Evolutionary conservation across 495 filamentous ascomycete genomes (phyloP).

Genomic region (Aspergillus baeticus): DNA sequence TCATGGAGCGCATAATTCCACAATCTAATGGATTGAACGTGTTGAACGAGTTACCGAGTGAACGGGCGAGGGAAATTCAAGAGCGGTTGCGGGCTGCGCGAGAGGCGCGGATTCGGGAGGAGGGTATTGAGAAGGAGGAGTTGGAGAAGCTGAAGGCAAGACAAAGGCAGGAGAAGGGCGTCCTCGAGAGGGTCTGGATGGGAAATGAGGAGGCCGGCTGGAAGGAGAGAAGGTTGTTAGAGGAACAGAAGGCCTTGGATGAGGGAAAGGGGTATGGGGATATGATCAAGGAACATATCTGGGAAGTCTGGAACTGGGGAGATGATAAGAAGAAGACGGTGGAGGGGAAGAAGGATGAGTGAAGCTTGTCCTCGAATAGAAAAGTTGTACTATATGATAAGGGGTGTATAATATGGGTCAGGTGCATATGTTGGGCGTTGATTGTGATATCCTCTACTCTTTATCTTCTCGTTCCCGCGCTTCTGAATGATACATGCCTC

Average conservation of each 20-base stretch:
- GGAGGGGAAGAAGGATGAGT: constrained; percentile 23
- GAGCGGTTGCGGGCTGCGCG: constrained; percentile 35
- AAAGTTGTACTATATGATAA: background rate
- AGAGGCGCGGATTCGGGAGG: constrained; percentile 32
- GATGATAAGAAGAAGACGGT: constrained; percentile 27
- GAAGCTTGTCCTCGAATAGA: background rate
- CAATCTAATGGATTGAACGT: background rate
- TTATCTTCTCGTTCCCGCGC: too few relatives aligned
- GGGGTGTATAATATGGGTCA: background rate
- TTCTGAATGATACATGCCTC: too few relatives aligned
- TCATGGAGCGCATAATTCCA: constrained; percentile 42
- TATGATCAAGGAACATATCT: constrained; percentile 81
- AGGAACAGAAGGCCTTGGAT: constrained; percentile 71
- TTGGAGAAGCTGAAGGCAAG: constrained; percentile 42
- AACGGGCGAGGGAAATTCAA: constrained; percentile 54
- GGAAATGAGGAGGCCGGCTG: constrained; percentile 63
- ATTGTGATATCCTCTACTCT: background rate
- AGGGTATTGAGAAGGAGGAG: constrained; percentile 31
- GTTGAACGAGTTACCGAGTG: constrained; percentile 46
- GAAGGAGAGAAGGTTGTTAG: constrained; percentile 67
- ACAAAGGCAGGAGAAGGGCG: constrained; percentile 35
- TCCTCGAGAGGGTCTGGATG: constrained; percentile 61
- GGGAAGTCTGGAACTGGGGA: constrained; percentile 73
- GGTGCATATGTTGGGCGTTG: background rate
- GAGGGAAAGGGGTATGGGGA: constrained; percentile 78